phyloP scores from a whole-genome alignment of 78 protist genomes.

The Pelomyxa schiedti region DNA sequence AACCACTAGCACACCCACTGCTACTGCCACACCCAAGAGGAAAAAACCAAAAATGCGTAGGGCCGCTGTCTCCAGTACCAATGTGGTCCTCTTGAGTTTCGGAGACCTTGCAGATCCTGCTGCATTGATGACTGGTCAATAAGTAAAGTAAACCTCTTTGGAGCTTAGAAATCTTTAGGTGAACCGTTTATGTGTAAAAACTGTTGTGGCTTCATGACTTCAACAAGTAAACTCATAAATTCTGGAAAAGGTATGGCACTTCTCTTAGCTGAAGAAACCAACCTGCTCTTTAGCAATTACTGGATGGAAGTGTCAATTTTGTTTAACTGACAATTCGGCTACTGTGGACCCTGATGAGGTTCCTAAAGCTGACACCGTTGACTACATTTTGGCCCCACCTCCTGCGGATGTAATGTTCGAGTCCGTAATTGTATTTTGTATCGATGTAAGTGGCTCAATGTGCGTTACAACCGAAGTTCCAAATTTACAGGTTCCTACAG shows the following conservation, averaged over 20 bases:
- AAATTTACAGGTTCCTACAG: slow-evolving; percentile 20
- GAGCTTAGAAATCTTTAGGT: no score
- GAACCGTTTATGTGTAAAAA: no score
- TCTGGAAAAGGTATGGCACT: no score
- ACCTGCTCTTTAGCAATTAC: not conserved
- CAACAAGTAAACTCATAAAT: no score
- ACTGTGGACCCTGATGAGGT: slow-evolving; percentile 15
- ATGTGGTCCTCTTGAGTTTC: not conserved
- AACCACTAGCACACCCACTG: no score
- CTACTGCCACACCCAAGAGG: not conserved
- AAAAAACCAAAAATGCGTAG: not conserved
- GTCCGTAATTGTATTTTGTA: slow-evolving; percentile 31
- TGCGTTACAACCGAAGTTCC: slow-evolving; percentile 24
- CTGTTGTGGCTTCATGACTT: no score
- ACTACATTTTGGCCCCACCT: slow-evolving; percentile 43
- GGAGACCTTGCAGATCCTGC: not conserved
- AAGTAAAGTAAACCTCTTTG: not conserved
- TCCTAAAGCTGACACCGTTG: slow-evolving; percentile 23
- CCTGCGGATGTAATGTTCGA: not conserved
- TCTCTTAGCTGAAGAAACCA: not conserved
- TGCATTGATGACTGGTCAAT: not conserved
- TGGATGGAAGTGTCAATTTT: slow-evolving; percentile 19
- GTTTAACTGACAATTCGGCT: slow-evolving; percentile 29
- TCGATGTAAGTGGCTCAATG: slow-evolving; percentile 51
- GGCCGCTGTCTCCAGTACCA: not conserved